Conservation (phyloP, 2,329 filamentous ascomycete species). For the Catunica adiposa region DNA sequence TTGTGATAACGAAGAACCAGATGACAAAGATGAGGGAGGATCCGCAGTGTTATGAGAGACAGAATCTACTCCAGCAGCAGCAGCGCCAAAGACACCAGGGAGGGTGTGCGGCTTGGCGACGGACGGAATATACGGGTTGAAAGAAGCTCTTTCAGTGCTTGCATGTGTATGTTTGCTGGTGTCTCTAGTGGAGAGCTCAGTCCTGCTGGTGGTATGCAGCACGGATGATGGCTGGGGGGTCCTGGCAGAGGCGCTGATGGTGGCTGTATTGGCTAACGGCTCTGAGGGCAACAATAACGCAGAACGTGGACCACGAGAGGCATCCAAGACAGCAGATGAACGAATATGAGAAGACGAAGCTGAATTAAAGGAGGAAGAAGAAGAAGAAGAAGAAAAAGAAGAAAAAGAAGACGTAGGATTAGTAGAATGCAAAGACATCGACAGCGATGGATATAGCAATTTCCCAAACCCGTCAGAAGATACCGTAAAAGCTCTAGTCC, state of each 20-base stretch:
- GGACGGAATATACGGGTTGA: background rate
- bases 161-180: background rate
- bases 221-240: background rate
- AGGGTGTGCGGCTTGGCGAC: background rate
- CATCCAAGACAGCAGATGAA: background rate
- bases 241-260: background rate
- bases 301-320: background rate
- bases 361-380: background rate
- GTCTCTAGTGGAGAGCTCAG: background rate
- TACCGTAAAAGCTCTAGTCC: background rate
- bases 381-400: background rate
- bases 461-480: too few relatives aligned
- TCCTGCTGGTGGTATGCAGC: background rate
- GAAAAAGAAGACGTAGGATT: background rate
- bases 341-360: too few relatives aligned
- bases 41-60: background rate
- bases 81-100: background rate
- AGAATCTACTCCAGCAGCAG: background rate
- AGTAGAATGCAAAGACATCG: too few relatives aligned
- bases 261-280: background rate
- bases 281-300: background rate
- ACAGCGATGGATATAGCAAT: too few relatives aligned
- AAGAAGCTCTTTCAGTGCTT: conserved; percentile 6
- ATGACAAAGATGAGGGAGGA: background rate
- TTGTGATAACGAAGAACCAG: background rate